phyloP scores from a whole-genome alignment of 106 monocot genomes.

The Dioscorea dumetorum region DNA sequence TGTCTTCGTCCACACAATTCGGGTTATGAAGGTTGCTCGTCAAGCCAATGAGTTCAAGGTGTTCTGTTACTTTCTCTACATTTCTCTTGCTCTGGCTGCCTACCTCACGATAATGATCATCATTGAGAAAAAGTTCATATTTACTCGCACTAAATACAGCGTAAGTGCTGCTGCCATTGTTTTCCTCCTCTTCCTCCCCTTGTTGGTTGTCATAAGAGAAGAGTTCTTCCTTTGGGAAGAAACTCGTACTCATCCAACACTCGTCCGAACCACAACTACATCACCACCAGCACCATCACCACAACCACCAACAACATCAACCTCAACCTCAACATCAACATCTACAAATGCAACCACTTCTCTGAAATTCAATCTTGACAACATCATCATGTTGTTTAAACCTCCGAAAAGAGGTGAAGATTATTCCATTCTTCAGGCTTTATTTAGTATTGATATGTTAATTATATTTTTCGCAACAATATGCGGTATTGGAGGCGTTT shows the following conservation, averaged over 20 bases:
- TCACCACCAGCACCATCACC: not conserved
- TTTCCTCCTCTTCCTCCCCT: conserved; percentile 28
- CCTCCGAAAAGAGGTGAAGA: conserved; percentile 16
- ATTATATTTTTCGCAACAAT: conserved; percentile 36
- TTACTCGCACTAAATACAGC: not conserved
- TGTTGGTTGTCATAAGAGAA: conserved; percentile 30
- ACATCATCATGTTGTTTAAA: not conserved
- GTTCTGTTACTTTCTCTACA: conserved; percentile 11
- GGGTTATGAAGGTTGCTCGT: conserved; percentile 15
- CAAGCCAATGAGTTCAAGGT: conserved; percentile 1
- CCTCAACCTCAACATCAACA: not conserved
- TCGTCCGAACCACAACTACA: conserved; percentile 8
- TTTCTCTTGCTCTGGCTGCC: conserved; percentile 8
- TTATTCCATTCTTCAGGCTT: conserved; percentile 20
- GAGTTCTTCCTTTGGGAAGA: conserved; percentile 16
- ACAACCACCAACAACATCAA: not conserved
- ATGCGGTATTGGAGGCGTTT: conserved; percentile 39
- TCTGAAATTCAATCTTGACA: not conserved
- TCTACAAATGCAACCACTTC: not conserved
- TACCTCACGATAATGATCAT: conserved; percentile 24
- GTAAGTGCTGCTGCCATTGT: conserved; percentile 12
- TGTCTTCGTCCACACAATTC: conserved; percentile 17
- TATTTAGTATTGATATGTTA: conserved; percentile 42
- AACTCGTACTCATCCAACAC: conserved; percentile 6
- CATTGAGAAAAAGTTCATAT: conserved; percentile 3